Conservation (phyloP, 2,329 filamentous ascomycete species). For the Tolypocladium endophyticum region DNA sequence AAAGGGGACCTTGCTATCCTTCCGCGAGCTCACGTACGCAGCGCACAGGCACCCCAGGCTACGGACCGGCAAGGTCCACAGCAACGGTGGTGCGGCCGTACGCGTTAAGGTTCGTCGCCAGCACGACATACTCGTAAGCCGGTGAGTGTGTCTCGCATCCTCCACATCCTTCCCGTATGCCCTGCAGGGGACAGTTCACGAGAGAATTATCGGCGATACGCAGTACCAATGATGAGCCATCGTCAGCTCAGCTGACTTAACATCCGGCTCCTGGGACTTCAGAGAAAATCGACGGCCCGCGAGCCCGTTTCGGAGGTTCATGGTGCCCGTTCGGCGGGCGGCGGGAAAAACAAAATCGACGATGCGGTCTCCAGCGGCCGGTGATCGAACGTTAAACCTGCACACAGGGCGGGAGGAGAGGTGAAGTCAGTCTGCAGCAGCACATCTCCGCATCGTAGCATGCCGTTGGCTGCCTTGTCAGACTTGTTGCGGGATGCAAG, state of each 20-base stretch:
- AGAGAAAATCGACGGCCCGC: background rate
- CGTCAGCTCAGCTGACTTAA: background rate
- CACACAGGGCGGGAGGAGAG: background rate
- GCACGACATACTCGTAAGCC: background rate
- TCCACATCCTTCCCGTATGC: background rate
- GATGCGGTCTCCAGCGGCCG: background rate
- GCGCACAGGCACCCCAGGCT: background rate
- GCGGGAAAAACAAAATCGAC: background rate
- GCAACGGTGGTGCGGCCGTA: background rate
- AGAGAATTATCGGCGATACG: background rate
- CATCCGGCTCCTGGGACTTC: background rate
- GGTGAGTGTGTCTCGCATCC: background rate
- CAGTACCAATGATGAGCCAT: background rate
- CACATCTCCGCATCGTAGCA: background rate
- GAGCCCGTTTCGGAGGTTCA: background rate
- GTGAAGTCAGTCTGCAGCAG: background rate
- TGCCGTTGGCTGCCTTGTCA: background rate
- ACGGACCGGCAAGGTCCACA: background rate
- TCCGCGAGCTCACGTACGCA: background rate
- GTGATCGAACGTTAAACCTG: background rate
- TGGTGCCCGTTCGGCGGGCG: background rate
- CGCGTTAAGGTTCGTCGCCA: background rate
- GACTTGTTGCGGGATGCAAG: background rate
- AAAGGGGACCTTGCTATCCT: background rate
- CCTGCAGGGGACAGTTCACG: background rate